These are phyloP conservation scores for Termitomyces sp. DNA, from an alignment of 1,284 basidiomycete species.

Conservation along the genomic window DNA sequence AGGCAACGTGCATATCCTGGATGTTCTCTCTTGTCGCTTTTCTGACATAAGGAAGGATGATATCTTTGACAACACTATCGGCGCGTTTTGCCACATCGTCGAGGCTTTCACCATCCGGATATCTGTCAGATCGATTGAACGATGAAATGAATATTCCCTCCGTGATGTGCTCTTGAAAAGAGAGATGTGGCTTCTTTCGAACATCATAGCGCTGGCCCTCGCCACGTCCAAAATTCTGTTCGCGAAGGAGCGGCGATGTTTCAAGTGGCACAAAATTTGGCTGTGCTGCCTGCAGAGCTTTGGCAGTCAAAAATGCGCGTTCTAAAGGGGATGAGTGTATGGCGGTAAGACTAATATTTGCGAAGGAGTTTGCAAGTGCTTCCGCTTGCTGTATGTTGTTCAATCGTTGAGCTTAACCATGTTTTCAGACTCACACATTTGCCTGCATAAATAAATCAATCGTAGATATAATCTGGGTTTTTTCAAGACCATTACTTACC, in stretches of 20 bases:
- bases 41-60: slow-evolving; percentile 58
- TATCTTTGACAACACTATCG: slow-evolving; percentile 49
- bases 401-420: neutral
- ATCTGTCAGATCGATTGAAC: slow-evolving; percentile 47
- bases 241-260: slow-evolving; percentile 49
- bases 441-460: slow-evolving; percentile 34
- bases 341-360: slow-evolving; percentile 51
- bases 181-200: slow-evolving; percentile 27
- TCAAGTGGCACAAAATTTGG: slow-evolving; percentile 48
- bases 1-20: slow-evolving; percentile 49
- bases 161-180: slow-evolving; percentile 48
- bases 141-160: slow-evolving; percentile 49
- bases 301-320: slow-evolving; percentile 71
- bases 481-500: slow-evolving; percentile 50
- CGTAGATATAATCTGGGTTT: neutral
- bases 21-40: slow-evolving; percentile 35
- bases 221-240: slow-evolving; percentile 70
- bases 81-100: slow-evolving; percentile 66
- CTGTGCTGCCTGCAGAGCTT: slow-evolving; percentile 45
- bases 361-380: slow-evolving; percentile 65
- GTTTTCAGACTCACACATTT: slow-evolving; percentile 51
- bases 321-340: slow-evolving; percentile 81
- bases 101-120: slow-evolving; percentile 70
- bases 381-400: slow-evolving; percentile 65
- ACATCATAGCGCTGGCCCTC: slow-evolving; percentile 58